phyloP scores from a whole-genome alignment of 305 asterid genomes.

The Fraxinus velutina region DNA sequence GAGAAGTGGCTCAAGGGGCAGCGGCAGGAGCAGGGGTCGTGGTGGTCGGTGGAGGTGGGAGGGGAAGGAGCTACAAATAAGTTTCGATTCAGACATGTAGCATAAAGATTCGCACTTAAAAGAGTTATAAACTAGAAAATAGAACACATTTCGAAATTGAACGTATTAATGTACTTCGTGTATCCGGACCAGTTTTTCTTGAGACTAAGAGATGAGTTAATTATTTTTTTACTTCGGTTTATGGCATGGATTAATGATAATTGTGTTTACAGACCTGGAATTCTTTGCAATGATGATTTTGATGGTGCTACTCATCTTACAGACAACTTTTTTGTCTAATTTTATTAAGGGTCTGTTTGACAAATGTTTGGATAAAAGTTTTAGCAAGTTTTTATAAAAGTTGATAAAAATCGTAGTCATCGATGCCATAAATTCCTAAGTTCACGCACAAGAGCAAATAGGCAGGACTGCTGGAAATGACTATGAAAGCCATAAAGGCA shows the following conservation, averaged over 20 bases:
- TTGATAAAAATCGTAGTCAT: too few species aligned
- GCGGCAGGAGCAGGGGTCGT: conserved; percentile 50
- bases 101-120: not conserved
- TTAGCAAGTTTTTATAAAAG: not conserved
- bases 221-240: not conserved
- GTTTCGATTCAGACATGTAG: conserved; percentile 7
- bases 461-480: too few species aligned
- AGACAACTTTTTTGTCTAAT: too few species aligned
- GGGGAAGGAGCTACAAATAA: conserved; percentile 25
- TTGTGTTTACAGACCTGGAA: not conserved
- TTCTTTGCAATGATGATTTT: too few species aligned
- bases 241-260: not conserved
- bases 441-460: too few species aligned
- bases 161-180: not conserved
- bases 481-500: too few species aligned
- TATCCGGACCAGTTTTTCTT: not conserved
- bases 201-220: not conserved
- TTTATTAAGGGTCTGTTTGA: not conserved
- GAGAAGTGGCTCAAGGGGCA: conserved; percentile 40
- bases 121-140: not conserved
- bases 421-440: too few species aligned
- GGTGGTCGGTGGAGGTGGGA: conserved; percentile 40
- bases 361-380: not conserved
- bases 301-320: too few species aligned
- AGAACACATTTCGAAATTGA: not conserved